Evolutionary conservation across 192 early-diverging fungal species (phyloP), one percentile per base, ranked within the genome.

Genomic region (Cladochytrium replicatum): DNA sequence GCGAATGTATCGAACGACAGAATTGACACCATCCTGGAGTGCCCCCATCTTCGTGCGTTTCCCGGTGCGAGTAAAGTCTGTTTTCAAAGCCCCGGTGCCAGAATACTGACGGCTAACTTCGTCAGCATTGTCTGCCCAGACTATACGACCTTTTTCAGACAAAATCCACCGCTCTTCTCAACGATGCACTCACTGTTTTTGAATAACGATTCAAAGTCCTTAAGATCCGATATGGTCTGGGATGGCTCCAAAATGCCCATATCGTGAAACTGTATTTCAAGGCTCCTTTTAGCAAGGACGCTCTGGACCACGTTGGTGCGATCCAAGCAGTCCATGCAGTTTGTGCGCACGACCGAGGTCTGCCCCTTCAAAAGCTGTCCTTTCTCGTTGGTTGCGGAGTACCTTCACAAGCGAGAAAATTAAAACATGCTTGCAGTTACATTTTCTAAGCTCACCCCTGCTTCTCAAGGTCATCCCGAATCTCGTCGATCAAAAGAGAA

Each of bases 291-390:
- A 8, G 92, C 89, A 26, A 99, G 63, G 28, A 92, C 85, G 22
- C 83, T 86, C 59, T 99, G 97, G 15, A 97, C 92, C 21, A 99
- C 94, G 57, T 99, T 99, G 25, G 97, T 99, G 54, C 97, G 83
- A 59, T 99, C 97, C 29, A 99, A 67, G 61, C 97, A 99, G 68
- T 99, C 97, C 86, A 99, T 95, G 66, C 97, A 99, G 64, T 99
- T 99, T 1, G 93, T 85, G 41, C 97, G 84, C 28, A 92, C 69
- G 9, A 95, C 84, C 6, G 87, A 89, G 3, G 63, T 68, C 52
- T 99, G 93, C 29, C 48, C 57, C 26, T 63, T 55, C 4, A 48
- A 27, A 19, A 75, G 52, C 31, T 52, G 55, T 38, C 57, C 53
- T 13, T 63, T 51, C 1, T 58, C 48, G 30, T 81, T 63, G 11